Evolutionary conservation across 805 yeast species (phyloP), one percentile per base, ranked within the genome.

Genomic region (Hanseniaspora osmophila): DNA sequence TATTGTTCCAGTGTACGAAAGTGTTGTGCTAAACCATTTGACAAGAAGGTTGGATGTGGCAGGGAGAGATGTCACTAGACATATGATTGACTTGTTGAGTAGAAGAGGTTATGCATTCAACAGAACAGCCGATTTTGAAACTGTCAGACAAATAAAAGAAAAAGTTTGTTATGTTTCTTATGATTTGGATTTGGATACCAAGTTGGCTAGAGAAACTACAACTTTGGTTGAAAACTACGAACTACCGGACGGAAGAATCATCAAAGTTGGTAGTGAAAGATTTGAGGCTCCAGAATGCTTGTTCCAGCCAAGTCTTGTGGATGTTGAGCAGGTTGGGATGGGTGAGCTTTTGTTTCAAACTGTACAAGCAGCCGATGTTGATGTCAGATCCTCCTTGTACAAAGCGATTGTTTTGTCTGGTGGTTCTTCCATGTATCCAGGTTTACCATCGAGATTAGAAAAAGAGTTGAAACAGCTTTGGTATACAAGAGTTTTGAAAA

Each of bases 361-460:
- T 2, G 80, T 92, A 52, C 97, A 92, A 70, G 68, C 88, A 6
- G 96, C 97, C 39, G 97, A 92, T 59, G 82, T 92, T 43, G 98
- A 92, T 61, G 77, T 92, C 44, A 79, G 96, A 66, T 73, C 94
- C 6, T 75, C 95, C 1, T 71, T 92, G 49, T 92, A 76, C 68
- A 84, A 82, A 59, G 94, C 96, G 2, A 84, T 92, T 61, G 97
- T 92, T 29, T 73, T 92, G 40, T 84, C 95, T 6, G 98, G 98
- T 61, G 98, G 98, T 47, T 88, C 97, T 1, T 83, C 95, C 44
- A 92, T 92, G 98, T 92, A 92, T 61, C 97, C 98, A 1, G 98
- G 98, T 30, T 74, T 92, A 54, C 98, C 98, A 16, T 83, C 95
- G 11, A 75, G 98, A 58, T 70, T 92, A 54, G 97, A 92, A 64